These are phyloP conservation scores for Acanthamoeba castellanii DNA, from an alignment of 208 protist species.

Conservation along the genomic window DNA sequence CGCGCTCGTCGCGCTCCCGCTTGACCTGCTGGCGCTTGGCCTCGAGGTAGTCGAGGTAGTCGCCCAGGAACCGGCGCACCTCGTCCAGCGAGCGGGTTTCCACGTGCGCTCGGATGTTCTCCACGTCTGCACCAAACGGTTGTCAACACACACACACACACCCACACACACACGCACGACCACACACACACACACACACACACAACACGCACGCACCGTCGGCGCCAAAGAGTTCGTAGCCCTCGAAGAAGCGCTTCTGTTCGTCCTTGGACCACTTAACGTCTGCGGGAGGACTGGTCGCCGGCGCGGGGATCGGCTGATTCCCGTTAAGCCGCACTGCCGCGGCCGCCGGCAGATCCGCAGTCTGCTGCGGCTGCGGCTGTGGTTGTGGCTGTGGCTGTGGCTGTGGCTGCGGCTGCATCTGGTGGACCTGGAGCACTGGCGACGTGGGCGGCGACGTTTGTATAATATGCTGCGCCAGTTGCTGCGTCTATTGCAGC, in stretches of 20 bases:
- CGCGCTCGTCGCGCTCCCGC: conserved; percentile 18
- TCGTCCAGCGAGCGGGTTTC: not conserved
- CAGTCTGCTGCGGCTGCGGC: not conserved
- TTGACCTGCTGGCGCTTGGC: not conserved
- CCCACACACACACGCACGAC: too few species aligned
- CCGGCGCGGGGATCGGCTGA: not conserved
- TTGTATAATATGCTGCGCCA: conserved; percentile 13
- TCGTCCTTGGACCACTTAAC: not conserved
- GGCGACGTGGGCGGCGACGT: not conserved
- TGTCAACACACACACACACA: not conserved
- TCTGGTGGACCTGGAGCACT: not conserved
- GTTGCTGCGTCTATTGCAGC: conserved; percentile 22
- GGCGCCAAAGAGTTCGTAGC: not conserved
- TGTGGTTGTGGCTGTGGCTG: not conserved
- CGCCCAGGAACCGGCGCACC: not conserved
- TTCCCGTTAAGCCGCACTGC: not conserved
- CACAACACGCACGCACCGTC: not conserved
- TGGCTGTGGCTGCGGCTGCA: not conserved
- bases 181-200: too few species aligned
- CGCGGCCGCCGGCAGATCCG: not conserved
- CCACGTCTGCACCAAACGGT: not conserved
- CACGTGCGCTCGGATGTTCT: not conserved
- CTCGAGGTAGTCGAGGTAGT: not conserved
- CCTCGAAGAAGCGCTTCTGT: conserved; percentile 1
- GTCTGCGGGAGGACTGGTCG: not conserved